Evolutionary conservation across 352 stramenopile species (phyloP).

Genomic region (Phytophthora ramorum): DNA sequence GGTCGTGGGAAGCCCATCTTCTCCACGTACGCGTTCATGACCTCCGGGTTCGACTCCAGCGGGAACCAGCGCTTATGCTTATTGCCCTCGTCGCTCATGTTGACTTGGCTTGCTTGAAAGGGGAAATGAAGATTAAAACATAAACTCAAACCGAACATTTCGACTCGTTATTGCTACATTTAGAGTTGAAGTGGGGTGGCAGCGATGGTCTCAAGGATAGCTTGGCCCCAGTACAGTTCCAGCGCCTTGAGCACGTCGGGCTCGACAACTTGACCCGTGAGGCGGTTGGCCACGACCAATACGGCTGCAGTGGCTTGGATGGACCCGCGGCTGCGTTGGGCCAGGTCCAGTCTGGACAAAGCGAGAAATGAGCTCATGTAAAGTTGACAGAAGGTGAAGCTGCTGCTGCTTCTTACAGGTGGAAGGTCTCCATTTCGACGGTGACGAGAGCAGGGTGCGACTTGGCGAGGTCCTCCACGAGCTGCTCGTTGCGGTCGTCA

Average conservation of each 20-base stretch:
- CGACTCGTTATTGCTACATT: constrained; percentile 4
- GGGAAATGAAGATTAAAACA: not conserved
- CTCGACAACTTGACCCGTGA: constrained; percentile 48
- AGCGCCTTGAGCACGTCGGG: constrained; percentile 36
- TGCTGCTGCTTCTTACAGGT: constrained; percentile 41
- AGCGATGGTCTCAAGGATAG: constrained; percentile 45
- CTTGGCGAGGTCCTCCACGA: constrained; percentile 44
- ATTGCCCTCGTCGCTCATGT: constrained; percentile 48
- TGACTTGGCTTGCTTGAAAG: not conserved
- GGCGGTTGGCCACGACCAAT: constrained; percentile 53
- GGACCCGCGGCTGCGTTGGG: constrained; percentile 49
- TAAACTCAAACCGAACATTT: not conserved
- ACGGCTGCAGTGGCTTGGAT: constrained; percentile 47
- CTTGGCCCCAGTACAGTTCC: constrained; percentile 45
- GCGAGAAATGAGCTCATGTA: not conserved
- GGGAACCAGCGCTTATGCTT: constrained; percentile 86
- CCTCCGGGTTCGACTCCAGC: constrained; percentile 95
- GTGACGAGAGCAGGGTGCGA: constrained; percentile 43
- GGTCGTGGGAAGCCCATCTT: constrained; percentile 92
- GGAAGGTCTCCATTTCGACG: constrained; percentile 82
- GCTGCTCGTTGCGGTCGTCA: constrained; percentile 66
- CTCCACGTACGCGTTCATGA: constrained; percentile 96
- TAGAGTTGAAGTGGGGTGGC: constrained; percentile 17
- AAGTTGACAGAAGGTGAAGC: not conserved
- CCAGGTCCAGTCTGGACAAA: constrained; percentile 44